A percentile compares a stretch with the other conserved stretches of the same genome.
These are phyloP conservation scores for Scheffersomyces spartinae DNA, from an alignment of 805 yeast species.

Conservation along the genomic window DNA sequence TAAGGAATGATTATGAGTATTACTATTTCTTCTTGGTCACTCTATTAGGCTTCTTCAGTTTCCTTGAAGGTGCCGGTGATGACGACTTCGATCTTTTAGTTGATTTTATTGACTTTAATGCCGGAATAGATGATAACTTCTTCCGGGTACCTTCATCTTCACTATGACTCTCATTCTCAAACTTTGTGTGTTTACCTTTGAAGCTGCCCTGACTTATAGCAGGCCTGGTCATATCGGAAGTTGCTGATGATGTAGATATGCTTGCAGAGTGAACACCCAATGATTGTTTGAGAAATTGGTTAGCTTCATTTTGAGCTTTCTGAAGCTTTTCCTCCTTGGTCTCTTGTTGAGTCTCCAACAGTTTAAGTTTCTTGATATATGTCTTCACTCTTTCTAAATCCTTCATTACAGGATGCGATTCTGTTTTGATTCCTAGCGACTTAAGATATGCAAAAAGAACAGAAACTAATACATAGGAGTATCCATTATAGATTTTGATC, in stretches of 20 bases:
- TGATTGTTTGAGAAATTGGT: too few relatives aligned
- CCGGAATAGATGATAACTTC: neutral
- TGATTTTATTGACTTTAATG: conserved; percentile 1
- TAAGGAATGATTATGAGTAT: neutral
- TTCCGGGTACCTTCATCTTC: conserved; percentile 1
- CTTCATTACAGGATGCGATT: conserved; percentile 49
- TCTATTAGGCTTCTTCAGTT: conserved; percentile 1
- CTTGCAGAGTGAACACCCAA: too few relatives aligned
- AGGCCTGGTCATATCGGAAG: conserved; percentile 14
- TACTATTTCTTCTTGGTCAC: conserved; percentile 1
- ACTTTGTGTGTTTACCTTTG: conserved; percentile 27
- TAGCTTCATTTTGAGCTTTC: conserved; percentile 20
- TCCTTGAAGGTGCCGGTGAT: conserved; percentile 2
- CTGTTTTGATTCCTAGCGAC: conserved; percentile 44
- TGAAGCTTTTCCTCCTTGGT: conserved; percentile 12
- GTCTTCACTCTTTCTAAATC: conserved; percentile 56
- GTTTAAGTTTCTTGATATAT: conserved; percentile 52
- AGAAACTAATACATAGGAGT: conserved; percentile 44
- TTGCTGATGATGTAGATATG: too few relatives aligned
- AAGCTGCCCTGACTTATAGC: conserved; percentile 29
- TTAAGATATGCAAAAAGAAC: conserved; percentile 49
- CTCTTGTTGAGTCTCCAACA: conserved; percentile 13
- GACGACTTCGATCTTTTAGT: conserved; percentile 1
- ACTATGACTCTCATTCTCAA: conserved; percentile 10
- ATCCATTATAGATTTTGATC: conserved; percentile 22